Evolutionary conservation across 2,329 filamentous ascomycete genomes (phyloP), one percentile per base, ranked within the genome.

Genomic region (Ophiostoma himal-ulmi): DNA sequence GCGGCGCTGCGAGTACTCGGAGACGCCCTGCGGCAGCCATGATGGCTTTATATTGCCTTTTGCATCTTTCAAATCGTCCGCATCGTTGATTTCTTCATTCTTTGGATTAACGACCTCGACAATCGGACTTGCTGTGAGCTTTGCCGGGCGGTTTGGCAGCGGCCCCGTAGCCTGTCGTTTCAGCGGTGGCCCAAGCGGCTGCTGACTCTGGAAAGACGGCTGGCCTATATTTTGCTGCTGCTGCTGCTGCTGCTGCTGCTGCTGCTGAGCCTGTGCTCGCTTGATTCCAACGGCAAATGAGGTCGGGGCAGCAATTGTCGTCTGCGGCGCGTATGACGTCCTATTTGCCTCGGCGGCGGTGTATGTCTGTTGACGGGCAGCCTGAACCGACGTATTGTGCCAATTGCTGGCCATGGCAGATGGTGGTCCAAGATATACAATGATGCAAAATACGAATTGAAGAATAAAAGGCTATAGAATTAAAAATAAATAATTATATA

Each of bases 1-100:
- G 68, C 79, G 81, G 68, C 87, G 81, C 75, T 90, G 88, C 0
- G 86, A 84, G 75, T 88, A 88, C 72, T 88, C 85, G 20, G 83
- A 84, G 5, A 68, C 67, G 34, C 37, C 78, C 76, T 76, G 84
- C 85, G 20, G 84, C 81, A 60, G 75, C 76, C 48, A 84, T 71
- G 57, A 26, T 72, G 11, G 69, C 48, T 64, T 72, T 74, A 30
- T 37, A 11, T 13, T 13, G 44, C 14, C 8, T 48, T n/a, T 11
- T 44, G 6, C 14, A 11, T 67, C 64, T 37, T 67, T 30, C 13
- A 11, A 2, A 8, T 10, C n/a, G 11, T 66, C 62, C 17, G 60
- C 26, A 3, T 30, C 10, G 5, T 26, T 34, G 6, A 44, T 44
- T 13, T 37, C 34, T 10, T 39, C 62, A 13, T 44, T 39, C 26